A percentile compares a stretch with the other conserved stretches of the same genome.
phyloP scores from a whole-genome alignment of 805 yeast genomes.

The Yarrowia sp. region DNA sequence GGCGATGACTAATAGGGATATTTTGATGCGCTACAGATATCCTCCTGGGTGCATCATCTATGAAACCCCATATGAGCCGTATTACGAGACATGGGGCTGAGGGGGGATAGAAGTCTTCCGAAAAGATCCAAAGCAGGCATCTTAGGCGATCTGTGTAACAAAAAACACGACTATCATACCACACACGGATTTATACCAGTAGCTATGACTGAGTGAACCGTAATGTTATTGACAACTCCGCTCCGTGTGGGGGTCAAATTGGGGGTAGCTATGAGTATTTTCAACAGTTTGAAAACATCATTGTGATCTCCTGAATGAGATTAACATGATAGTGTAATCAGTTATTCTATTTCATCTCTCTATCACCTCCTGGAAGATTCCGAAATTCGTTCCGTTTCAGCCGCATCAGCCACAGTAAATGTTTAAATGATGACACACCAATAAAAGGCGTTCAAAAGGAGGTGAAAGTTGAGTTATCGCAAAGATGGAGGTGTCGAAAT shows the following conservation, averaged over 20 bases:
- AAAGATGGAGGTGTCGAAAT: too few species aligned
- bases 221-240: background rate
- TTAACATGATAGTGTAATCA: background rate
- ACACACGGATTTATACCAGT: background rate
- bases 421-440: slow-evolving; percentile 11
- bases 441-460: background rate
- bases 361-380: background rate
- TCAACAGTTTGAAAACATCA: background rate
- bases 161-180: too few species aligned
- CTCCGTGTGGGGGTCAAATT: slow-evolving; percentile 16
- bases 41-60: too few species aligned
- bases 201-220: slow-evolving; percentile 6
- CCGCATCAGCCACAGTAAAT: background rate
- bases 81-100: too few species aligned
- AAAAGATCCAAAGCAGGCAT: too few species aligned
- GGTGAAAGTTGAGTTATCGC: too few species aligned
- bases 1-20: too few species aligned
- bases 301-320: background rate
- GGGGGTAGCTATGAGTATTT: too few species aligned
- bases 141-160: too few species aligned
- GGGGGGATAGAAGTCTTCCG: too few species aligned
- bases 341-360: background rate
- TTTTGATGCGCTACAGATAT: too few species aligned
- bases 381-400: slow-evolving; percentile 5
- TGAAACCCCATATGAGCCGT: too few species aligned